Conservation (phyloP, 768 basidiomycete genomes). For the Phylloporus sp. region DNA sequence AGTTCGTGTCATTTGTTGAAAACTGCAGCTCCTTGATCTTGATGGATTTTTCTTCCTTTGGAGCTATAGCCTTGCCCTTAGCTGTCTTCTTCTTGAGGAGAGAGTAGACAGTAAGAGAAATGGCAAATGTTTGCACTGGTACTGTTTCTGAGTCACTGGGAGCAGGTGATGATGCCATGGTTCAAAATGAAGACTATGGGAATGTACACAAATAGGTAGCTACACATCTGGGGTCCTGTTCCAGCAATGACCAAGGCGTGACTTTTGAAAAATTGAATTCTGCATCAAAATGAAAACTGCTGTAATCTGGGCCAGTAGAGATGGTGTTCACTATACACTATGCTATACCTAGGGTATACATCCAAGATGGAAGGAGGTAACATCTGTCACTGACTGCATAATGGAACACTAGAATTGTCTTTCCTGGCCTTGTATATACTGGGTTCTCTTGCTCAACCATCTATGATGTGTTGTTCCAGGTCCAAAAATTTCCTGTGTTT, state of each 20-base stretch:
- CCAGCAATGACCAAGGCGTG: neutral
- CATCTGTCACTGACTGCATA: neutral
- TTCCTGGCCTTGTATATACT: too few species aligned
- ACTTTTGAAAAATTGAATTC: neutral
- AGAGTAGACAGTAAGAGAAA: too few species aligned
- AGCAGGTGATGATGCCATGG: too few species aligned
- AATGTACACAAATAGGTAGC: too few species aligned
- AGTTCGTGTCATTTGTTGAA: neutral
- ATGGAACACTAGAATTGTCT: neutral
- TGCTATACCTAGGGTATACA: too few species aligned
- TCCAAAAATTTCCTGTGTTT: too few species aligned
- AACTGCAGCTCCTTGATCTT: constrained; percentile 7
- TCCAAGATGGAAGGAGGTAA: neutral
- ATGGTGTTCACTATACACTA: too few species aligned
- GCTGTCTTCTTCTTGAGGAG: too few species aligned
- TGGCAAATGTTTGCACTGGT: too few species aligned
- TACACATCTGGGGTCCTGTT: neutral
- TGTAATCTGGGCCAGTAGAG: too few species aligned
- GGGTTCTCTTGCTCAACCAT: neutral
- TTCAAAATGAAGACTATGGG: too few species aligned
- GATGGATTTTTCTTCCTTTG: constrained; percentile 2
- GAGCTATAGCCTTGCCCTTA: neutral
- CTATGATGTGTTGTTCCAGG: neutral
- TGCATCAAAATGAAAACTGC: neutral
- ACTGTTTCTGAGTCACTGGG: too few species aligned